A percentile compares a stretch with the other conserved stretches of the same genome.
These are phyloP conservation scores for Antrodiella citrinella DNA, from an alignment of 768 basidiomycete genomes.

Conservation along the genomic window DNA sequence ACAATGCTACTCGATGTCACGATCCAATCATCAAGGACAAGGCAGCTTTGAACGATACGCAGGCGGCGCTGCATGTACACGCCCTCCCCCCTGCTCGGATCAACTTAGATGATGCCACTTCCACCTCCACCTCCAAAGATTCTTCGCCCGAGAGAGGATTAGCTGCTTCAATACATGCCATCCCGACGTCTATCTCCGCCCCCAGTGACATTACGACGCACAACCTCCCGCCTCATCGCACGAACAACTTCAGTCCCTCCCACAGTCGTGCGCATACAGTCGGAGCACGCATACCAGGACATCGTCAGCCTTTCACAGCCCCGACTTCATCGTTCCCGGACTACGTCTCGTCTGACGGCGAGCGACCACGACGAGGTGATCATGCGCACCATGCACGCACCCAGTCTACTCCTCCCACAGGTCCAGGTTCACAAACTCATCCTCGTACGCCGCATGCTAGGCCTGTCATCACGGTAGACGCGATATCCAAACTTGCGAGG, in stretches of 20 bases:
- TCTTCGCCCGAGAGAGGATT: slow-evolving; percentile 29
- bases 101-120: neutral
- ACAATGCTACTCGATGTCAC: neutral
- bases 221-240: slow-evolving; percentile 18
- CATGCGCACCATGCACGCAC: slow-evolving; percentile 44
- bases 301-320: slow-evolving; percentile 30
- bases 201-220: slow-evolving; percentile 29
- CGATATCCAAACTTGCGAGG: slow-evolving; percentile 55
- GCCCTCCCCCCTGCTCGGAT: neutral
- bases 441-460: slow-evolving; percentile 38
- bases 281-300: slow-evolving; percentile 35
- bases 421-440: slow-evolving; percentile 26
- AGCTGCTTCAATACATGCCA: slow-evolving; percentile 49
- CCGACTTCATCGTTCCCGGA: neutral
- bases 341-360: neutral
- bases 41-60: neutral
- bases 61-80: neutral
- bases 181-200: slow-evolving; percentile 29
- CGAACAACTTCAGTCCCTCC: slow-evolving; percentile 23
- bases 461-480: slow-evolving; percentile 69
- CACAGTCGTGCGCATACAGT: slow-evolving; percentile 55
- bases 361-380: slow-evolving; percentile 30
- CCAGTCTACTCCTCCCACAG: slow-evolving; percentile 57
- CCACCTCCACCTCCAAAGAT: slow-evolving; percentile 13
- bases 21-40: neutral